Evolutionary conservation across 2,329 filamentous ascomycete species (phyloP).

Genomic region (Thermothelomyces thermophilus): DNA sequence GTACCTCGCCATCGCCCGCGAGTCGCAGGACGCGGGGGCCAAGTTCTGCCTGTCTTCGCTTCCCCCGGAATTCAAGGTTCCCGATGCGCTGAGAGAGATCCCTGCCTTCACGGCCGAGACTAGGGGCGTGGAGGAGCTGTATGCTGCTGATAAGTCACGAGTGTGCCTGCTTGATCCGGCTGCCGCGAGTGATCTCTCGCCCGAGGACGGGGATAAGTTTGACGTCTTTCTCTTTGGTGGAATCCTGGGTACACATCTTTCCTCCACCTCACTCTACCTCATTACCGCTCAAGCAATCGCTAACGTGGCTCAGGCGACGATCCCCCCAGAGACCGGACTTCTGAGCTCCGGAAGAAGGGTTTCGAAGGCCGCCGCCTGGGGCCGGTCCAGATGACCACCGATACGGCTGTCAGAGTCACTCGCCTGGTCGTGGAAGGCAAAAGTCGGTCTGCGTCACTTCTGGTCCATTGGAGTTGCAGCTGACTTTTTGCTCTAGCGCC

Average conservation of each 20-base stretch:
- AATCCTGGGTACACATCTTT: constrained; percentile 65
- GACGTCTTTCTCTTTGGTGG: constrained; percentile 93
- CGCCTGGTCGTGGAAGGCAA: constrained; percentile 80
- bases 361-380: constrained; percentile 83
- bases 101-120: constrained; percentile 65
- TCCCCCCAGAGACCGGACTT: constrained; percentile 88
- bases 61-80: constrained; percentile 60
- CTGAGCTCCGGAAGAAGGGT: constrained; percentile 90
- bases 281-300: neutral
- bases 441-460: constrained; percentile 44
- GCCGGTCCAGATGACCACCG: constrained; percentile 95
- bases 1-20: constrained; percentile 78
- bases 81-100: constrained; percentile 46
- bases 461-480: neutral
- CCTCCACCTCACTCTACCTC: too few species aligned
- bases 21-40: constrained; percentile 61
- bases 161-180: constrained; percentile 88
- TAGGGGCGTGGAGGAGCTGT: constrained; percentile 76
- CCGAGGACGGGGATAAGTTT: constrained; percentile 75
- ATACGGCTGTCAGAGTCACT: constrained; percentile 92
- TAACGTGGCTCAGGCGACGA: constrained; percentile 53
- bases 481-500: constrained; percentile 48
- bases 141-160: constrained; percentile 61
- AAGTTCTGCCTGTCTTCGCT: constrained; percentile 79
- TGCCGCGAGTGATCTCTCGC: constrained; percentile 71